Conservation (phyloP, 73 alveolate genomes). For the Paraurostyla sp. region DNA sequence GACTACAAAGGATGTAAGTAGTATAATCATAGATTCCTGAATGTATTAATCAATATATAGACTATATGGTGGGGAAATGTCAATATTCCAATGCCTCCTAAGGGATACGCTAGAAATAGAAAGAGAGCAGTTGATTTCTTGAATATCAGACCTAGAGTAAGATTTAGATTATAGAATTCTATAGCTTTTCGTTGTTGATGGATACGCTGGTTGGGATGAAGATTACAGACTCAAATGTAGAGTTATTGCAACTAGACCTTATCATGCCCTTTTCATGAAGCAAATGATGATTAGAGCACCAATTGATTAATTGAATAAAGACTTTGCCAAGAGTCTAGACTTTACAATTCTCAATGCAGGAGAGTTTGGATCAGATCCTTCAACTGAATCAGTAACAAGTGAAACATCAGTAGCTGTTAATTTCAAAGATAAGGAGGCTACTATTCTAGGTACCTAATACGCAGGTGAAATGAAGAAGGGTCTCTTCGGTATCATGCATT, state of each 20-base stretch:
- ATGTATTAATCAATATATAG: neutral
- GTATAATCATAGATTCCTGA: neutral
- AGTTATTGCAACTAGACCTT: constrained; percentile 89
- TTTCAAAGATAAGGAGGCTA: constrained; percentile 85
- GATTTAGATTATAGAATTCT: neutral
- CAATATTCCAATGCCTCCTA: constrained; percentile 83
- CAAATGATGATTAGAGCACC: constrained; percentile 95
- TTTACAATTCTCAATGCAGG: constrained; percentile 93
- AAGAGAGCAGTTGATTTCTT: constrained; percentile 90
- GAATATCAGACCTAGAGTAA: constrained; percentile 78
- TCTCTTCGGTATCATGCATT: constrained; percentile 92
- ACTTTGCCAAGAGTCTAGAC: constrained; percentile 71
- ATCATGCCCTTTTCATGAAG: constrained; percentile 98
- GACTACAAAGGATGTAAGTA: constrained; percentile 70
- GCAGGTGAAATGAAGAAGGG: constrained; percentile 99
- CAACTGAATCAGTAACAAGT: constrained; percentile 87
- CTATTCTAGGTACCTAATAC: constrained; percentile 95
- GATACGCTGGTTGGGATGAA: constrained; percentile 98
- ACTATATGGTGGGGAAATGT: constrained; percentile 95
- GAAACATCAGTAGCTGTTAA: constrained; percentile 92
- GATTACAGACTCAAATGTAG: constrained; percentile 87
- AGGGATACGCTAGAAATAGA: constrained; percentile 82
- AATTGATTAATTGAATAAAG: constrained; percentile 24
- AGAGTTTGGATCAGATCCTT: constrained; percentile 91
- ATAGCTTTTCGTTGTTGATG: constrained; percentile 89